Conservation (phyloP, 768 basidiomycete species). For the Termitomyces sp. region DNA sequence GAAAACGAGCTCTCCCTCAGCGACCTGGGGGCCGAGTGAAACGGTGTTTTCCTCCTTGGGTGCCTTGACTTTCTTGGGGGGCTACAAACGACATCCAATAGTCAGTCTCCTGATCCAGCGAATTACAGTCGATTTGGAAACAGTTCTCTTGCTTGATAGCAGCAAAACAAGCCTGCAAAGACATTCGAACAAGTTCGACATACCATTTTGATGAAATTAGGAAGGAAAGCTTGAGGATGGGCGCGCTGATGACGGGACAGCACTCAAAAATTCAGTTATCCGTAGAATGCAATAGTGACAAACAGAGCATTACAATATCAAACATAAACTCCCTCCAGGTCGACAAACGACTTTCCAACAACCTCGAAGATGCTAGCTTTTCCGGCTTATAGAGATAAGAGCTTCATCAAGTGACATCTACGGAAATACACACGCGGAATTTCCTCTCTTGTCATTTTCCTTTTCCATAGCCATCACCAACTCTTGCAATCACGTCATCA, state of each 20-base stretch:
- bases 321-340: background rate
- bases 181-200: slow-evolving; percentile 14
- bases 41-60: slow-evolving; percentile 79
- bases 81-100: slow-evolving; percentile 34
- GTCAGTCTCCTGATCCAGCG: slow-evolving; percentile 41
- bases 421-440: background rate
- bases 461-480: no score
- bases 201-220: slow-evolving; percentile 32
- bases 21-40: slow-evolving; percentile 91
- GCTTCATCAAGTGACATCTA: background rate
- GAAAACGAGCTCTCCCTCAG: slow-evolving; percentile 95
- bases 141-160: slow-evolving; percentile 1
- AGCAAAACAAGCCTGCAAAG: background rate
- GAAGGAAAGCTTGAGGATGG: slow-evolving; percentile 28
- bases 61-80: slow-evolving; percentile 79
- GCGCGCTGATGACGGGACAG: slow-evolving; percentile 20
- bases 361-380: no score
- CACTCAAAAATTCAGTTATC: slow-evolving; percentile 5
- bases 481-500: no score
- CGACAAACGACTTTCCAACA: no score
- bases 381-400: no score
- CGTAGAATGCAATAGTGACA: slow-evolving; percentile 5
- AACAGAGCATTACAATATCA: slow-evolving; percentile 2
- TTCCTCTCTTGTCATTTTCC: background rate
- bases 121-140: background rate